Evolutionary conservation across 371 early-diverging fungal species (phyloP), one percentile per base, ranked within the genome.

Genomic region (Mucor saturninus): DNA sequence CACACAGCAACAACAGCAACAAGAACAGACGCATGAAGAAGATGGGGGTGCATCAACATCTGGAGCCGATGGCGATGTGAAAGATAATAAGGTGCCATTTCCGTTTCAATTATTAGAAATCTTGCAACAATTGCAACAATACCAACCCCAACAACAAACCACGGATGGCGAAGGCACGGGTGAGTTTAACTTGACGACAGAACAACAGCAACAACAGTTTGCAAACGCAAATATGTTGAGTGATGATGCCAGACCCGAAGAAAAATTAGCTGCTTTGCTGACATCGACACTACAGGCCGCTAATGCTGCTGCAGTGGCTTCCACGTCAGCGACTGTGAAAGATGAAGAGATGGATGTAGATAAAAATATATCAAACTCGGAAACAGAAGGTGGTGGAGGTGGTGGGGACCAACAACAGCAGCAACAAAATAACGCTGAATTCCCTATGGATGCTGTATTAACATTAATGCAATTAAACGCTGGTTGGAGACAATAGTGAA

Each of bases 371-470:
- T 32, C 13, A 48, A 15, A 15, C 32, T 40, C 9, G 38, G 48
- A 53, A 31, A 30, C 28, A 39, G 32, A 31, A n/a, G 30, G 11
- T 11, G 40, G 21, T 8, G 30, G 49, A 59, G 42, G 15, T 9
- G 49, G 54, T 11, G 28, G 29, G n/a, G 28, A 48, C 10, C 56
- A 30, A 39, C 62, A 59, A 21, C 62, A 55, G 40, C 66, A 66
- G 37, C 62, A 58, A 62, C 61, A 54, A 35, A 64, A 64, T 9
- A 54, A 45, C 11, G 73, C 76, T 6, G 84, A 87, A 56, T 85
- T 81, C 39, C 85, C 87, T 1, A 84, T 87, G 84, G 87, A 87
- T 65, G 87, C 87, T 26, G 87, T 87, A 57, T 69, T 86, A 54
- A 86, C 86, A 9, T 54, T 86, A 54, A 86, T 86, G 86, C 86